Evolutionary conservation across 345 rosid species (phyloP), one percentile per base, ranked within the genome.

Genomic region (Eucalyptus tenuipes): DNA sequence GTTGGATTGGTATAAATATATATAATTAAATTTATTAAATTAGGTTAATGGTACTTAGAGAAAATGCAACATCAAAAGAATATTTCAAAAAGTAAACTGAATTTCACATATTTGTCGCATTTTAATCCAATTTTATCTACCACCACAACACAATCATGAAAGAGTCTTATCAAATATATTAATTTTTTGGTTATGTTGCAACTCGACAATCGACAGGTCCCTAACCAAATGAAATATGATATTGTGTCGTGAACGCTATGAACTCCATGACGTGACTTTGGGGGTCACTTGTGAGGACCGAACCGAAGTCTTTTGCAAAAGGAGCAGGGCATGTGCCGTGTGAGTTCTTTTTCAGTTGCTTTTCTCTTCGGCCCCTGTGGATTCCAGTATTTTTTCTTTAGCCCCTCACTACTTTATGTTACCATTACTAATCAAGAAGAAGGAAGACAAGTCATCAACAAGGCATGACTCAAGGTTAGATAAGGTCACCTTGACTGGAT

Each of bases 401-500:
- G 68, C 82, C 82, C 82, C 27, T 40, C 82, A 12, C 82, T 17
- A 20, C 42, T 37, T 75, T 11, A 18, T 20, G 82, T 40, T 75
- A 37, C 82, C 24, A 42, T 5, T 37, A 11, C 82, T 75, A 25
- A 37, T 29, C 59, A 87, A 64, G 49, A 87, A 42, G 49, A 29
- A 44, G 88, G 47, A 53, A 48, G 88, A 66, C 48, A 31, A 80
- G 53, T n/a, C 59, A 68, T 66, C 84, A 22, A n/a, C 31, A 15
- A 37, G 45, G 79, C 22, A 86, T 40, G 88, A 86, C 0, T 20
- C 82, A 40, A 40, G 7, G 47, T 44, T 22, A 40, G 45, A 40
- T 5, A 10, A 68, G 16, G 24, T 40, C 92, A 94, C 97, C 97
- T 94, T 94, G 20, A 95, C 97, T 49, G 97, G 97, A 91, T 95